Base-by-base conservation (phyloP, 73 alveolate genomes). In the Paramecium sexaurelia region DNA sequence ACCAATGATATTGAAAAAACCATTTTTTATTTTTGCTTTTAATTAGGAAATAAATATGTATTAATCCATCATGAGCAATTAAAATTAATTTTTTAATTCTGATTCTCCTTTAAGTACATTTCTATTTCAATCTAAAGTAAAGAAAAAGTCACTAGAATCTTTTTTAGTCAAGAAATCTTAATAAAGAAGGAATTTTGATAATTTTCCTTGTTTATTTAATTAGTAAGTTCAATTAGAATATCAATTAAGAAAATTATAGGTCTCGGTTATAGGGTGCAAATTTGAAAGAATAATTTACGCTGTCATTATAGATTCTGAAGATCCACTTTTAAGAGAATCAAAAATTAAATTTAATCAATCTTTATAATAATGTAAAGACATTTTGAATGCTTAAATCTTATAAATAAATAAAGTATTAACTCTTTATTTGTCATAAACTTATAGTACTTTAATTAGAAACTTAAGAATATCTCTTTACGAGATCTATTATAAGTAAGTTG, bases 1-100 rank as follows among this genome's bases (percentile, higher is more conserved):
- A 17, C 83, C 83, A 22, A 3, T 7, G 17, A 26, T 61, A 32
- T 32, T 61, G 22, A 61, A 6, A 26, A 61, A 61, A 20, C 83
- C 83, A 29, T 61, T 61, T 61, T 61, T 61, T 61, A 61, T 61
- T 24, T 61, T 61, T 61, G 39, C 83, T 29, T 61, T 61, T 32
- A 61, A 61, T 11, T 24, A 26, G 26, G 47, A 61, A 11, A 20
- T 29, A 29, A 61, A 61, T 29, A 32, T 29, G 43, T 61, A 61
- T 27, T 32, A 61, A 29, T 9, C 83, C 11, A 26, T 61, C 39
- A 29, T 61, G 43, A 29, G 47, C 26, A 61, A 61, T 61, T 11
- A 24, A 29, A 32, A 61, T 26, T 26, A 5, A 6, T 61, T 29
- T 61, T 61, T 61, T 61, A 61, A 61, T 61, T 61, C 83, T 11